phyloP scores from a whole-genome alignment of 352 stramenopile genomes.

The Phytopythium helicoides region DNA sequence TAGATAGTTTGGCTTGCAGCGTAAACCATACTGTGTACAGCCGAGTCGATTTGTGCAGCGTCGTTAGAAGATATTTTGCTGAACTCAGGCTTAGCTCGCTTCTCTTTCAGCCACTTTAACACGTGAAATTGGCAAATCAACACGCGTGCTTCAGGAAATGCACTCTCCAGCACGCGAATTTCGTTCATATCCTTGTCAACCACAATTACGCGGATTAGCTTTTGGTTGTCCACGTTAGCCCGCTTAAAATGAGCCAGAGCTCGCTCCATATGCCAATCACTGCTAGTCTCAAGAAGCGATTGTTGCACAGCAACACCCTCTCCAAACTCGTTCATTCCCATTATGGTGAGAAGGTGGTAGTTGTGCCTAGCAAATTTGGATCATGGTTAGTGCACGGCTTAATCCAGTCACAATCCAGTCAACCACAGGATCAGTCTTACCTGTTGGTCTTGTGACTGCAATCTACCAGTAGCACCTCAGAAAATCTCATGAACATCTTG shows the following conservation, averaged over 20 bases:
- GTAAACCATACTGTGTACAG: conserved; percentile 12
- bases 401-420: too few relatives aligned
- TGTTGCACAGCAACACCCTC: too few relatives aligned
- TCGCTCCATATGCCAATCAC: conserved; percentile 17
- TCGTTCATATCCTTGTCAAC: conserved; percentile 30
- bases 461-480: too few relatives aligned
- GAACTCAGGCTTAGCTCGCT: conserved; percentile 8
- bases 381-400: too few relatives aligned
- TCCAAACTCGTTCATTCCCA: conserved; percentile 18
- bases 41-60: not conserved
- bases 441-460: too few relatives aligned
- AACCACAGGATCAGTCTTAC: too few relatives aligned
- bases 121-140: conserved; percentile 26
- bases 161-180: conserved; percentile 15
- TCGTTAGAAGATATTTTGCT: conserved; percentile 12
- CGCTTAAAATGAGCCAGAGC: conserved; percentile 18
- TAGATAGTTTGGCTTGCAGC: conserved; percentile 2
- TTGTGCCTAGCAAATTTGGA: conserved; percentile 11
- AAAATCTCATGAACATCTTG: too few relatives aligned
- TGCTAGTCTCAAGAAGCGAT: conserved; percentile 14
- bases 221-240: conserved; percentile 1
- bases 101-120: conserved; percentile 17
- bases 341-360: conserved; percentile 21
- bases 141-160: conserved; percentile 9
- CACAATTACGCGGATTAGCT: conserved; percentile 17